Evolutionary conservation across 495 filamentous ascomycete species (phyloP), one percentile per base, ranked within the genome.

Genomic region (Penicillium longicatenatum): DNA sequence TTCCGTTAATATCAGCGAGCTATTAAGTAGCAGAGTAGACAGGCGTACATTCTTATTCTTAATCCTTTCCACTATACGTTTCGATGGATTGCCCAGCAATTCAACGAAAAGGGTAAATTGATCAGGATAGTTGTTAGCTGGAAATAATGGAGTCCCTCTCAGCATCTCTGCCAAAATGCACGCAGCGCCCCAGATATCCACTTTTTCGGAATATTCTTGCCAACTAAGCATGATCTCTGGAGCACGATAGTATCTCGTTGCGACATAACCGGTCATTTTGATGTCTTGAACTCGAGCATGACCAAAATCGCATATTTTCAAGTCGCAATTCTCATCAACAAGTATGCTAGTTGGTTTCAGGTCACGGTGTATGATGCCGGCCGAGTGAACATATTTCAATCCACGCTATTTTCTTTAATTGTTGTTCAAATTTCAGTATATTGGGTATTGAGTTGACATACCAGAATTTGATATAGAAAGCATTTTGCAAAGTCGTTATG

Each of bases 151-250:
- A 76, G 92, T 95, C 44, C 93, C 92, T 75, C 93, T 90, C 47
- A 97, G 77, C 92, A 97, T 97, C 74, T 97, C 92, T 48, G 92
- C 92, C 66, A 97, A 96, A 62, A 97, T 95, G 75, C 92, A 97
- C 50, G 90, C 92, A 6, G 91, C 88, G 67, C 92, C 95, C 92
- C 93, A 97, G 64, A 97, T 93, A 74, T 97, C 92, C 24, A 97
- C 92, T 76, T 94, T 90, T 35, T 94, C 88, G 64, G 93, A 90
- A 75, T 97, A 96, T 72, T 94, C 93, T 72, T 96, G 92, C 92
- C 92, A 96, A 20, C 90, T 96, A 63, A 97, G 89, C 92, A 97
- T 96, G 70, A 96, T 95, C 74, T 97, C 92, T 4, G 92, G 92
- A 4, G 92, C 92, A 43, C 92, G 84, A 77, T 97, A 97, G 77